Evolutionary conservation across 805 yeast species (phyloP), one percentile per base, ranked within the genome.

Genomic region (Ogataea naganishii): DNA sequence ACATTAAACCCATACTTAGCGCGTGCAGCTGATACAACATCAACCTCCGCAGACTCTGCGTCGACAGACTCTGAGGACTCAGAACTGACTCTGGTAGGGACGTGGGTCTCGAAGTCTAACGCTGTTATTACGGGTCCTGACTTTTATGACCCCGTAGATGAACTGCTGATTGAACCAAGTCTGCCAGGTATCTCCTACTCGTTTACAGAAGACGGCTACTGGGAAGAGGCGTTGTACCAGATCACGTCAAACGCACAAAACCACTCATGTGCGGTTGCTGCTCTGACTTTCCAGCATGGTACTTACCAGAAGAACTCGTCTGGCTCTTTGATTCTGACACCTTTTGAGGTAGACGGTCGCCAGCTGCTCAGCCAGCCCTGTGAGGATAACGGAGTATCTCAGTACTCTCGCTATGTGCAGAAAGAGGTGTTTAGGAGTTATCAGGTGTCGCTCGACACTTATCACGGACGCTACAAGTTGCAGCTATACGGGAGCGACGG

Each of bases 51-150:
- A n/a, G n/a, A n/a, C n/a, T n/a, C n/a, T n/a, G n/a, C n/a, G n/a
- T n/a, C n/a, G n/a, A n/a, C n/a, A n/a, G n/a, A n/a, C n/a, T n/a
- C n/a, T n/a, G n/a, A n/a, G n/a, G n/a, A n/a, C n/a, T n/a, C n/a
- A n/a, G n/a, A n/a, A 15, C 16, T 21, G 15, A 20, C 51, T 2
- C 31, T 84, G 27, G 82, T 64, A 24, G 98, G 98, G 6, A 92
- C 99, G 0, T 92, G 99, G 99, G 58, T 88, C 1, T 80, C 96
- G 12, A 92, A 92, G 56, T 77, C 96, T 9, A 83, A 82, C 53
- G 76, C 94, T 9, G 98, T 92, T 6, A 79, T 89, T 62, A 92
- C 99, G 1, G 99, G 99, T 0, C 95, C 97, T 6, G 81, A 88
- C 2, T 92, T 92, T 51, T 92, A 74, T 53, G 97, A 92, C 54